These are phyloP conservation scores for Apiospora koreana DNA, from an alignment of 2,329 filamentous ascomycete species.

Conservation along the genomic window DNA sequence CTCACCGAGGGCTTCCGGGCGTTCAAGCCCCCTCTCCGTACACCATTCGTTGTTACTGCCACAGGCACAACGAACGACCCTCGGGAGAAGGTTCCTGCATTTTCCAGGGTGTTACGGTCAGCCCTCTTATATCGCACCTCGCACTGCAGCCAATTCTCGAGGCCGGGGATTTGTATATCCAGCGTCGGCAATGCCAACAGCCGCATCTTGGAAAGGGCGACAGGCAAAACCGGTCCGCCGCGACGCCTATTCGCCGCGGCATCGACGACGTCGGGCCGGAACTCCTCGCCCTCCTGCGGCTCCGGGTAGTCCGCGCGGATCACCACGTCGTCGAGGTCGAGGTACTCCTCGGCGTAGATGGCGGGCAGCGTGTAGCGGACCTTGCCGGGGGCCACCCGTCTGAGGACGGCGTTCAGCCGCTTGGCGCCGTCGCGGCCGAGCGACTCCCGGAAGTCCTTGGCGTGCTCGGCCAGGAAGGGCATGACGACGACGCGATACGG, in stretches of 20 bases:
- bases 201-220: slow-evolving; percentile 32
- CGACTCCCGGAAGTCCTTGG: slow-evolving; percentile 49
- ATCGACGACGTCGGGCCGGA: not conserved
- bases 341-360: slow-evolving; percentile 47
- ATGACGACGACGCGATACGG: slow-evolving; percentile 44
- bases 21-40: not conserved
- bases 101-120: slow-evolving; percentile 41
- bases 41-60: not conserved
- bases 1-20: not conserved
- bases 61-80: slow-evolving; percentile 17
- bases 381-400: slow-evolving; percentile 54
- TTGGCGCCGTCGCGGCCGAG: slow-evolving; percentile 35
- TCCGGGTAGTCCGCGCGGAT: slow-evolving; percentile 23
- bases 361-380: slow-evolving; percentile 57
- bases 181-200: slow-evolving; percentile 57
- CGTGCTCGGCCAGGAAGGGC: slow-evolving; percentile 46
- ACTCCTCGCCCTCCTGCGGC: not conserved
- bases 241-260: not conserved
- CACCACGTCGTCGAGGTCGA: slow-evolving; percentile 23
- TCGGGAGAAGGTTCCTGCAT: slow-evolving; percentile 20
- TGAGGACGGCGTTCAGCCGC: slow-evolving; percentile 45
- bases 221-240: slow-evolving; percentile 13
- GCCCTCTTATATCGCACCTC: slow-evolving; percentile 53
- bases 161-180: slow-evolving; percentile 45
- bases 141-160: slow-evolving; percentile 51